Conservation (phyloP, 495 filamentous ascomycete species). For the Xanthoparmelia taractica region DNA sequence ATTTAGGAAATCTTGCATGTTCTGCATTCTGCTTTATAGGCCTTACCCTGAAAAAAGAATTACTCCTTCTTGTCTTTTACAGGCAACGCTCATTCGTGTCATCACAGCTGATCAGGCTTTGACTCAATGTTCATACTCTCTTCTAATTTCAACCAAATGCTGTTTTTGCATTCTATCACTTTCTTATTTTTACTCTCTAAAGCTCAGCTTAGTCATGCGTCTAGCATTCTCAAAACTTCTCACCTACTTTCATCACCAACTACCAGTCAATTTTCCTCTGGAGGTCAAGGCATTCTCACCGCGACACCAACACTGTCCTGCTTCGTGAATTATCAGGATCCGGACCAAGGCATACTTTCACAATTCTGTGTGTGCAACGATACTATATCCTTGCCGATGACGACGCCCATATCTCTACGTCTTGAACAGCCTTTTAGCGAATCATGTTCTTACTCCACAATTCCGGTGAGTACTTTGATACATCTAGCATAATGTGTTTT, state of each 20-base stretch:
- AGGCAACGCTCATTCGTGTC: no score
- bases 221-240: neutral
- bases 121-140: no score
- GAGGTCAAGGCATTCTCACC: neutral
- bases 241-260: neutral
- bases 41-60: no score
- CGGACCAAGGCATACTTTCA: neutral
- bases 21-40: no score
- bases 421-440: neutral
- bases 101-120: no score
- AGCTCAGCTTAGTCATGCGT: neutral
- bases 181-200: neutral
- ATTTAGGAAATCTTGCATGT: no score
- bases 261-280: neutral
- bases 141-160: no score
- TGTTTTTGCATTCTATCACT: no score
- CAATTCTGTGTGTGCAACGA: neutral
- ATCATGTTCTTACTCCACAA: neutral
- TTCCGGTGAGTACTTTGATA: neutral
- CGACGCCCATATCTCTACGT: neutral
- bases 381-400: neutral
- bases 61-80: no score
- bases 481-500: neutral
- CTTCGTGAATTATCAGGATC: neutral
- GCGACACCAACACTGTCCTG: neutral